Conservation (phyloP, 306 rosid genomes). For the Lotus japonicus region DNA sequence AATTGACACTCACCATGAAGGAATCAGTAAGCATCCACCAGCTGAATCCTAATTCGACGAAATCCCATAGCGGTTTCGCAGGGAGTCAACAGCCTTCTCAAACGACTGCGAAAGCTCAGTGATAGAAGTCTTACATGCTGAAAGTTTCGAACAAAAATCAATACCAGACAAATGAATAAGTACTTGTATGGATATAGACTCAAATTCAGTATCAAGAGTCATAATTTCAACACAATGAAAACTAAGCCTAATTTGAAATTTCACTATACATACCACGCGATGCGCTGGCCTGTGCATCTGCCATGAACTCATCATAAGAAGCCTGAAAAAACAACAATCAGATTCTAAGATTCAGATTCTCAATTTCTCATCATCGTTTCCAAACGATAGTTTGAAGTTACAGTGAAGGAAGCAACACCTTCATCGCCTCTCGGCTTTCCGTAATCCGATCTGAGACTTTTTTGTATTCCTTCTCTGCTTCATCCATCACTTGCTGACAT, state of each 20-base stretch:
- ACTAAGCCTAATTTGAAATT: no score
- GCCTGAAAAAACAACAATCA: constrained; percentile 38
- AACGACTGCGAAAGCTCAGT: constrained; percentile 58
- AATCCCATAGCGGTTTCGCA: constrained; percentile 59
- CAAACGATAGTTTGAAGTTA: not conserved
- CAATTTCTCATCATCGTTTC: not conserved
- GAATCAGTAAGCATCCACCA: constrained; percentile 5
- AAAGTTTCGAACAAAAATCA: constrained; percentile 18
- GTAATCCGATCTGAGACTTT: constrained; percentile 54
- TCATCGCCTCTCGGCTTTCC: constrained; percentile 69
- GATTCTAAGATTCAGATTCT: not conserved
- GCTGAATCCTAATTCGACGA: constrained; percentile 37
- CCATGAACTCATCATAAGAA: constrained; percentile 68
- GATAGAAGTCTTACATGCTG: constrained; percentile 72
- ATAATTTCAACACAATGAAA: not conserved
- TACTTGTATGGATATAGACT: not conserved
- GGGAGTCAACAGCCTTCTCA: constrained; percentile 65
- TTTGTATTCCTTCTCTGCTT: constrained; percentile 68
- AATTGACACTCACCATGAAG: constrained; percentile 26
- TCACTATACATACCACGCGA: constrained; percentile 51
- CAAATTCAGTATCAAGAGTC: not conserved
- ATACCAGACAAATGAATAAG: not conserved
- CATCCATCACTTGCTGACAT: constrained; percentile 62
- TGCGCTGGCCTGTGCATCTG: constrained; percentile 64
- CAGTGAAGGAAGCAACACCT: constrained; percentile 36